Base-by-base conservation (phyloP, 2,329 filamentous ascomycete genomes). In the Fusarium foetens region DNA sequence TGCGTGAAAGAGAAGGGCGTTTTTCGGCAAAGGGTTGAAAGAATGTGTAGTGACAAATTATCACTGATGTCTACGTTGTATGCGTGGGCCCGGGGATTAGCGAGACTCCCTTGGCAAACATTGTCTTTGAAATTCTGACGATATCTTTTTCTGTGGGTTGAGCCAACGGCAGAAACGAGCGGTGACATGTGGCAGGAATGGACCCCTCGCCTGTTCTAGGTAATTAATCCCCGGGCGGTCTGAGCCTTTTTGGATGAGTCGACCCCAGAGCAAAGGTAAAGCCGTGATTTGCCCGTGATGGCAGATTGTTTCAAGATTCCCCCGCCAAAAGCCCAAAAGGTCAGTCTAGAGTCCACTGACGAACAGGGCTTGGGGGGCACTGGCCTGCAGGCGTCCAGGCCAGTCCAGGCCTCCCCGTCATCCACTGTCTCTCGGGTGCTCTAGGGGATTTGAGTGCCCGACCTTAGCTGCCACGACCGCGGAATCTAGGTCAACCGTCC, bases 131-230 rank as follows among this genome's bases (percentile, higher is more conserved):
- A 63, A 68, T 67, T 72, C 43, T 58, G 39, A 42, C 51, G 70
- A 70, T 60, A 72, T 66, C 57, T 27, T 41, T 72, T 75, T 73
- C 65, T 75, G 73, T 73, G 69, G 72, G 68, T 64, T 63, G 59
- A 60, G 64, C 63, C 33, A 61, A 38, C 36, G 73, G 72, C 63
- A 63, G 72, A 78, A 77, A 72, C 70, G 52, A 68, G 79, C 79
- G 79, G 79, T 80, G 66, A 52, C 25, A 4, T 5, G 2, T 12
- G 79, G 79, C 79, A 81, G 71, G 76, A 79, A 70, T 11, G 58
- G 59, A 42, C 58, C 52, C 59, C 60, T 66, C 46, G 46, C 49
- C 45, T 51, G 23, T n/a, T 58, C 42, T 66, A 9, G 59, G 70
- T 14, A 72, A 66, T 55, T 46, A n/a, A 54, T 29, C 23, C 25